These are phyloP conservation scores for Erucastrum elatum DNA, from an alignment of 345 rosid genomes.

Conservation along the genomic window DNA sequence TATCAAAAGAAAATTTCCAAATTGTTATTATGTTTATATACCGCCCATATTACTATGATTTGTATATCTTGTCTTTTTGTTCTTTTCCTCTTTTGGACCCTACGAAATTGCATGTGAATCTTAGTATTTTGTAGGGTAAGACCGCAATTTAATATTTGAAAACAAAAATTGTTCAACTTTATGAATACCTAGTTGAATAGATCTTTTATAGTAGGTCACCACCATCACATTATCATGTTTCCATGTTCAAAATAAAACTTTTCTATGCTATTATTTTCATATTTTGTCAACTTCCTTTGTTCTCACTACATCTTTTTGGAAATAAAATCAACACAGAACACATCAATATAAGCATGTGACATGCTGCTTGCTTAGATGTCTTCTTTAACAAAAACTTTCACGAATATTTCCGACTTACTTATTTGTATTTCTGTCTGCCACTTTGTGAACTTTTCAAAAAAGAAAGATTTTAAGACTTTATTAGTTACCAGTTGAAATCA, in stretches of 20 bases:
- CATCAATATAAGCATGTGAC: conserved; percentile 14
- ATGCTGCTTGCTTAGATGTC: conserved; percentile 5
- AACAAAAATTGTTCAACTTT: background rate
- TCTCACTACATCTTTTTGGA: background rate
- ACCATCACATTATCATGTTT: conserved; percentile 4
- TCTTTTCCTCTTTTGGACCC: conserved; percentile 4
- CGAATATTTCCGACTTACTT: background rate
- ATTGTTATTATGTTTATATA: conserved; percentile 1
- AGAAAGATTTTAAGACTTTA: conserved; percentile 4
- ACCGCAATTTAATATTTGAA: background rate
- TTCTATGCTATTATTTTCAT: background rate
- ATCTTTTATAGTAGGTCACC: background rate
- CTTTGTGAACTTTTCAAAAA: background rate
- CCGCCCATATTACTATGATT: conserved; percentile 1
- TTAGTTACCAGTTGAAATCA: conserved; percentile 7
- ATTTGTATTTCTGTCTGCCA: background rate
- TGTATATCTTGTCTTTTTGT: conserved; percentile 9
- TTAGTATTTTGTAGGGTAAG: conserved; percentile 25
- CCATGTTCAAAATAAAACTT: background rate
- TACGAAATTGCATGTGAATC: conserved; percentile 12
- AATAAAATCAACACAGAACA: conserved; percentile 2
- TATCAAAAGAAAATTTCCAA: conserved; percentile 5
- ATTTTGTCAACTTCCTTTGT: background rate
- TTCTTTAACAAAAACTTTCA: background rate
- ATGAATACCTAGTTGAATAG: background rate